Conservation (phyloP, 140 eudicot species). For the Stevia rebaudiana region DNA sequence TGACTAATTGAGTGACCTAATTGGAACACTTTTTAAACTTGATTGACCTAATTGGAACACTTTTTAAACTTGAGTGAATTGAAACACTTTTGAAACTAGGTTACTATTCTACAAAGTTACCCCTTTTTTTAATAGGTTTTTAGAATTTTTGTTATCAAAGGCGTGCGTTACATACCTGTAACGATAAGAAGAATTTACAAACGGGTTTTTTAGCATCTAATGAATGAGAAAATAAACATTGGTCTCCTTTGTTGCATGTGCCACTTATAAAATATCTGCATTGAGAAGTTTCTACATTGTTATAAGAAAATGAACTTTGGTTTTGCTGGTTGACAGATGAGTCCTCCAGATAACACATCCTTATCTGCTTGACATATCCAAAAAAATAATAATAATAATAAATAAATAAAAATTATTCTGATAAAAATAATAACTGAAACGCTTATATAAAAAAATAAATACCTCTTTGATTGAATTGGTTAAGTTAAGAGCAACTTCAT, state of each 20-base stretch:
- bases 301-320: constrained; percentile 4
- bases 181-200: constrained; percentile 73
- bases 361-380: constrained; percentile 44
- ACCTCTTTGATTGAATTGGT: constrained; percentile 71
- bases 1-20: no score
- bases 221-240: constrained; percentile 67
- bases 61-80: no score
- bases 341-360: constrained; percentile 44
- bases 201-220: constrained; percentile 51
- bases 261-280: constrained; percentile 68
- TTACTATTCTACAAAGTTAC: no score
- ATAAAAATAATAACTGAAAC: constrained; percentile 3
- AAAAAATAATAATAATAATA: background rate
- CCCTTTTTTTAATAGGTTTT: no score
- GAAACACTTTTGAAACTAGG: no score
- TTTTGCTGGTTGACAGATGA: constrained; percentile 26
- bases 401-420: background rate
- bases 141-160: background rate
- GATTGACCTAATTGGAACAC: no score
- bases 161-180: constrained; percentile 57
- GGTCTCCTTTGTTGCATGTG: constrained; percentile 65
- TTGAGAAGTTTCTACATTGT: constrained; percentile 21
- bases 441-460: background rate
- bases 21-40: no score
- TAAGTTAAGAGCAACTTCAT: constrained; percentile 49